These are phyloP conservation scores for Lyophyllum decastes DNA, from an alignment of 768 basidiomycete species.

Conservation along the genomic window DNA sequence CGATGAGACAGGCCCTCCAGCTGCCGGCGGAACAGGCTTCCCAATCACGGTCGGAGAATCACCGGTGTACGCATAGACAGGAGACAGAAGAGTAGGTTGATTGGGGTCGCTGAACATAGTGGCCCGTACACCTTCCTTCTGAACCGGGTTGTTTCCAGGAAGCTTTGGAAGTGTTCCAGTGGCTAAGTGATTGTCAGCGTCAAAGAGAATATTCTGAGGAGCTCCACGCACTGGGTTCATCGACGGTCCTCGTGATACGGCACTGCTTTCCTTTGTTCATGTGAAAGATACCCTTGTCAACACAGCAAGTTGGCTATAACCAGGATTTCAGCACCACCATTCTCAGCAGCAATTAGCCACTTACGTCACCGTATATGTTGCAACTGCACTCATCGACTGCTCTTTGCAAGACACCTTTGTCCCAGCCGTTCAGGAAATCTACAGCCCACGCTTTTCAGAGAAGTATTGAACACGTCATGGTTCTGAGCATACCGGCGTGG, in stretches of 20 bases:
- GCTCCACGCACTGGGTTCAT: slow-evolving; percentile 44
- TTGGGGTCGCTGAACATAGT: slow-evolving; percentile 31
- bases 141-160: slow-evolving; percentile 58
- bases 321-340: slow-evolving; percentile 4
- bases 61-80: slow-evolving; percentile 50
- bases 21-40: slow-evolving; percentile 21
- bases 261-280: slow-evolving; percentile 42
- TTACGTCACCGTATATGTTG: slow-evolving; percentile 43
- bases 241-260: slow-evolving; percentile 45
- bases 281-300: slow-evolving; percentile 43
- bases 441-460: not conserved
- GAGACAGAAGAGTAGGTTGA: slow-evolving; percentile 40
- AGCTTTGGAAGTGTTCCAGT: slow-evolving; percentile 47
- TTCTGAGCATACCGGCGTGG: slow-evolving; percentile 44
- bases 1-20: slow-evolving; percentile 11
- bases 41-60: slow-evolving; percentile 39
- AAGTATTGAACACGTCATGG: not conserved
- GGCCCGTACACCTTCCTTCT: slow-evolving; percentile 34
- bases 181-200: slow-evolving; percentile 29
- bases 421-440: slow-evolving; percentile 68
- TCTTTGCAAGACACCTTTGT: slow-evolving; percentile 49
- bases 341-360: slow-evolving; percentile 9
- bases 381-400: slow-evolving; percentile 58
- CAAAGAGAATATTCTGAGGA: not conserved
- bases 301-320: slow-evolving; percentile 45